Evolutionary conservation across 805 yeast species (phyloP).

Genomic region (Suhomyces xylopsoci): DNA sequence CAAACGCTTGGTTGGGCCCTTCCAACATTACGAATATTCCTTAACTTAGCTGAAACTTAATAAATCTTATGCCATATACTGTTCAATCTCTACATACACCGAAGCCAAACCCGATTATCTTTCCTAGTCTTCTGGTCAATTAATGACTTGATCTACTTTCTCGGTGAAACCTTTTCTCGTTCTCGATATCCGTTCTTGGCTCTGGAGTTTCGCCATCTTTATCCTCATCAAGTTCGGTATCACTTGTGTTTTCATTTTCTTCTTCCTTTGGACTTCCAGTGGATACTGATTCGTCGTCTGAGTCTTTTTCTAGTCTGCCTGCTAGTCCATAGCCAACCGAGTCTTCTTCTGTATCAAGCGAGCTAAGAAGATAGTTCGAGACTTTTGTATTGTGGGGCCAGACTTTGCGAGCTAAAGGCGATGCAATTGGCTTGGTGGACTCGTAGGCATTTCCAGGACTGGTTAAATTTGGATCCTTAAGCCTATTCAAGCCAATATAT

Average conservation of each 20-base stretch:
- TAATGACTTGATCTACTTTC: too few species aligned
- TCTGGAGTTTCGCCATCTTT: neutral
- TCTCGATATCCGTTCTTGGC: neutral
- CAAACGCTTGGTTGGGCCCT: neutral
- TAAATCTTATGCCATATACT: neutral
- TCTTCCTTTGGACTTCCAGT: neutral
- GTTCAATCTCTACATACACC: too few species aligned
- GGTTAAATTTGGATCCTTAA: slow-evolving; percentile 24
- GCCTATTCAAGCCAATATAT: slow-evolving; percentile 35
- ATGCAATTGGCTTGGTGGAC: neutral
- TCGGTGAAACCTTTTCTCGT: too few species aligned
- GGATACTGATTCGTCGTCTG: neutral
- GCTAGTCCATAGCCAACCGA: neutral
- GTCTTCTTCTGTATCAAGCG: slow-evolving; percentile 11
- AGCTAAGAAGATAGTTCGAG: slow-evolving; percentile 3
- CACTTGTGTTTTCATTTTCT: neutral
- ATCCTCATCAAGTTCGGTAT: neutral
- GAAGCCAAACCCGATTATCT: too few species aligned
- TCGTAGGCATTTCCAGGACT: neutral
- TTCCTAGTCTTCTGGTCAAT: too few species aligned
- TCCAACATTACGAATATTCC: neutral
- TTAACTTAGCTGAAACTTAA: neutral
- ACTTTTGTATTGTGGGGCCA: neutral
- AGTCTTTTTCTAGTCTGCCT: neutral
- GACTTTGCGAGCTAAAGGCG: neutral